Conservation (phyloP, 768 basidiomycete species). For the Pulveroboletus sp. region DNA sequence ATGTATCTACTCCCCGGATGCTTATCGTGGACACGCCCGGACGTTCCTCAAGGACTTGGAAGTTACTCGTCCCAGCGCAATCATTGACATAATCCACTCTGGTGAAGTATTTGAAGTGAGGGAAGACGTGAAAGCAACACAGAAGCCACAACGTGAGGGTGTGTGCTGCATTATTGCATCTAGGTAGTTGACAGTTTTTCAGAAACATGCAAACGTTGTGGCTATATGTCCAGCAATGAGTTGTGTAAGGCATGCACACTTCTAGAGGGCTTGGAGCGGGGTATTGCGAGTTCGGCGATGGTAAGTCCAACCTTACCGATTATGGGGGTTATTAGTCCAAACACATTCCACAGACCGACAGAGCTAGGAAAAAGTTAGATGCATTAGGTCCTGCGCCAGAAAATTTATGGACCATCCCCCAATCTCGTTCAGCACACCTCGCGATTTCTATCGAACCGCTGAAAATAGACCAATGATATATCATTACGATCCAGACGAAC, state of each 20-base stretch:
- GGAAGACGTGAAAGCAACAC: slow-evolving; percentile 77
- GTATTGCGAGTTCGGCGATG: slow-evolving; percentile 59
- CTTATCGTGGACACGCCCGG: slow-evolving; percentile 94
- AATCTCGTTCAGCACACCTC: slow-evolving; percentile 47
- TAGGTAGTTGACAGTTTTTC: slow-evolving; percentile 1
- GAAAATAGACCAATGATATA: slow-evolving; percentile 4
- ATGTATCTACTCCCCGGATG: slow-evolving; percentile 98
- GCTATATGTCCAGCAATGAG: slow-evolving; percentile 95
- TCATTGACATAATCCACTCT: slow-evolving; percentile 96
- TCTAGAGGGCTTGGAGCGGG: slow-evolving; percentile 85
- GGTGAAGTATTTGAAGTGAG: slow-evolving; percentile 88
- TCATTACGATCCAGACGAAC: background rate
- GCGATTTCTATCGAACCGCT: slow-evolving; percentile 39
- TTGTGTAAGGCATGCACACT: slow-evolving; percentile 93
- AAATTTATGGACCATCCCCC: slow-evolving; percentile 75
- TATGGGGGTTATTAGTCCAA: background rate
- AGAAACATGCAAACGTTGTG: slow-evolving; percentile 92
- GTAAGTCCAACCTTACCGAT: slow-evolving; percentile 36
- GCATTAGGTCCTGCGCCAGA: slow-evolving; percentile 55
- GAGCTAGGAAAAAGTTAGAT: slow-evolving; percentile 57
- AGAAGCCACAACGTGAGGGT: slow-evolving; percentile 78
- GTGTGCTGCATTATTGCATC: background rate
- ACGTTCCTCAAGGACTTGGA: slow-evolving; percentile 94
- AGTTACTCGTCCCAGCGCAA: slow-evolving; percentile 87
- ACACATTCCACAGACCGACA: slow-evolving; percentile 52